Percentiles rank a stretch among this genome's conserved stretches.
phyloP scores from a whole-genome alignment of 371 early-diverging fungal species.

The Furculomyces boomerangus region DNA sequence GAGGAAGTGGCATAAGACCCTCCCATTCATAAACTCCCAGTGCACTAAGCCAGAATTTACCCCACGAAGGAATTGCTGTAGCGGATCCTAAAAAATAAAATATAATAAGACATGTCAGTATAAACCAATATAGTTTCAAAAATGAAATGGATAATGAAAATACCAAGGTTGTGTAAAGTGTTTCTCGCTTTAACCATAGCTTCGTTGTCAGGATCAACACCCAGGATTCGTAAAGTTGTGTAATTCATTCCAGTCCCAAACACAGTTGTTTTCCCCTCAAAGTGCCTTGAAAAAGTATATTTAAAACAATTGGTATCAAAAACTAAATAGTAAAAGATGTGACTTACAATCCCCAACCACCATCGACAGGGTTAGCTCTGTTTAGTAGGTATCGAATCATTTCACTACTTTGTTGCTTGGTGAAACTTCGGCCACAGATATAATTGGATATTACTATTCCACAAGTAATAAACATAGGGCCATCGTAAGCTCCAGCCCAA shows the following conservation, averaged over 20 bases:
- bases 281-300: constrained; percentile 39
- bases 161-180: constrained; percentile 60
- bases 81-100: constrained; percentile 32
- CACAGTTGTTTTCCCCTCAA: constrained; percentile 78
- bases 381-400: constrained; percentile 74
- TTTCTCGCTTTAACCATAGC: constrained; percentile 66
- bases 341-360: constrained; percentile 82
- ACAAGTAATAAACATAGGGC: constrained; percentile 89
- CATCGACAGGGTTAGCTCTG: constrained; percentile 61
- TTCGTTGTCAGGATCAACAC: constrained; percentile 72
- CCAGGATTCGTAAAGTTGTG: constrained; percentile 72
- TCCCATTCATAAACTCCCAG: constrained; percentile 87
- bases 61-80: constrained; percentile 79
- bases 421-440: constrained; percentile 49
- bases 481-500: constrained; percentile 94
- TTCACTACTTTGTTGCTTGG: constrained; percentile 44
- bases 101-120: background rate
- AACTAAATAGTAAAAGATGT: constrained; percentile 6
- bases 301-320: constrained; percentile 4
- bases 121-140: background rate
- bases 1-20: constrained; percentile 89
- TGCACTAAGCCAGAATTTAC: constrained; percentile 87
- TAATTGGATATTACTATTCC: constrained; percentile 75
- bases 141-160: constrained; percentile 6
- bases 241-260: constrained; percentile 94